A percentile compares a stretch with the other conserved stretches of the same genome.
Conservation (phyloP, 208 protist species). For the Perkinsela sp. region DNA sequence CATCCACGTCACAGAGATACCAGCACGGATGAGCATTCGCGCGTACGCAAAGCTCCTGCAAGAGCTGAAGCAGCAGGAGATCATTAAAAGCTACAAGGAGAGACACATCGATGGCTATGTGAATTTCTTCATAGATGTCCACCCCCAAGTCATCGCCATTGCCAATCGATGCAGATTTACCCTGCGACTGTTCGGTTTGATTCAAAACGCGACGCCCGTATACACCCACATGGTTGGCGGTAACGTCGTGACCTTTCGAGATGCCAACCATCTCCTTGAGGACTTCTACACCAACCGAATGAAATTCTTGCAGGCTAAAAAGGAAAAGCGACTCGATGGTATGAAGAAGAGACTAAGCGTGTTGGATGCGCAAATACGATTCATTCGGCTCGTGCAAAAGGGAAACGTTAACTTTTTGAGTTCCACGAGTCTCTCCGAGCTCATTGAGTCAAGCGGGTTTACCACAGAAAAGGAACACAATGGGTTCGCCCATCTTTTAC, state of each 20-base stretch:
- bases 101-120: constrained; percentile 85
- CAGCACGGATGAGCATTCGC: constrained; percentile 80
- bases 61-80: constrained; percentile 38
- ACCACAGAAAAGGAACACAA: background rate
- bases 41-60: constrained; percentile 77
- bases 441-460: background rate
- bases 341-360: constrained; percentile 3
- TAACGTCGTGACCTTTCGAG: background rate
- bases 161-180: background rate
- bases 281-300: background rate
- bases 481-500: background rate
- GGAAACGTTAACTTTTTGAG: constrained; percentile 94
- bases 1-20: constrained; percentile 84
- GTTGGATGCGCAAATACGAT: constrained; percentile 68
- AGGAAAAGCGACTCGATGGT: constrained; percentile 4
- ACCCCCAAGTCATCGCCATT: constrained; percentile 29
- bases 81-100: constrained; percentile 77
- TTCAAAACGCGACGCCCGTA: background rate
- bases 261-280: background rate
- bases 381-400: constrained; percentile 44
- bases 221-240: background rate
- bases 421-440: constrained; percentile 4
- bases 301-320: background rate
- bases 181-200: background rate
- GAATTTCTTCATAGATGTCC: constrained; percentile 64